These are phyloP conservation scores for Wickerhamomyces subpelliculosus DNA, from an alignment of 805 yeast species.

Conservation along the genomic window DNA sequence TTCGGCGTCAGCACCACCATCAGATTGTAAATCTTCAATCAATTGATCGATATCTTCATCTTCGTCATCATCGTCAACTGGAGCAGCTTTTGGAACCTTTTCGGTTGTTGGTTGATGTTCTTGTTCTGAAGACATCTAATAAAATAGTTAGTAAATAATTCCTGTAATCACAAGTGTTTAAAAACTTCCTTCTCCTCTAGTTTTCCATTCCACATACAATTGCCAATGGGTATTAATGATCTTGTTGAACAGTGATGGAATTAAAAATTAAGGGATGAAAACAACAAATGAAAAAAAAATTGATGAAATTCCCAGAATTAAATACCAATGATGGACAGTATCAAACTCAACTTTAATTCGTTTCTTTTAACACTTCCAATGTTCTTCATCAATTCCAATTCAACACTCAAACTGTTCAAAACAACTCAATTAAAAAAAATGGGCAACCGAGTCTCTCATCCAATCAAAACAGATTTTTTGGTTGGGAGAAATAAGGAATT, in stretches of 20 bases:
- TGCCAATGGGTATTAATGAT: too few relatives aligned
- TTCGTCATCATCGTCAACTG: constrained; percentile 47
- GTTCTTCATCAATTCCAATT: background rate
- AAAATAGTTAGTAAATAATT: background rate
- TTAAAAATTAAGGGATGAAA: too few relatives aligned
- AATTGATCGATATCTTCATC: constrained; percentile 69
- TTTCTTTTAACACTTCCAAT: background rate
- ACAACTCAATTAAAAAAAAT: background rate
- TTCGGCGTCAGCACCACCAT: constrained; percentile 49
- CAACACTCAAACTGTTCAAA: background rate
- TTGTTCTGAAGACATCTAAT: constrained; percentile 20
- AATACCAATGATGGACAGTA: too few relatives aligned
- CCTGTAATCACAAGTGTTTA: too few relatives aligned
- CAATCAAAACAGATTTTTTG: background rate
- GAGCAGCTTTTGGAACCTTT: constrained; percentile 46
- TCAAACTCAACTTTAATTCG: too few relatives aligned
- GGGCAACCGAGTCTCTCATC: background rate
- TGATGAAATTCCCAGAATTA: too few relatives aligned
- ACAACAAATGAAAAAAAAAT: background rate
- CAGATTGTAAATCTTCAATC: constrained; percentile 68
- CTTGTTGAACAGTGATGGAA: too few relatives aligned
- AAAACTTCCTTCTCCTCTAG: too few relatives aligned
- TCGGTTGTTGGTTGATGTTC: constrained; percentile 43
- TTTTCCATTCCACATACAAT: too few relatives aligned
- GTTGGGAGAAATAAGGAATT: background rate